A percentile compares a stretch with the other conserved stretches of the same genome.
Evolutionary conservation across 2,329 filamentous ascomycete genomes (phyloP).

Genomic region (Colletotrichum graminicola): DNA sequence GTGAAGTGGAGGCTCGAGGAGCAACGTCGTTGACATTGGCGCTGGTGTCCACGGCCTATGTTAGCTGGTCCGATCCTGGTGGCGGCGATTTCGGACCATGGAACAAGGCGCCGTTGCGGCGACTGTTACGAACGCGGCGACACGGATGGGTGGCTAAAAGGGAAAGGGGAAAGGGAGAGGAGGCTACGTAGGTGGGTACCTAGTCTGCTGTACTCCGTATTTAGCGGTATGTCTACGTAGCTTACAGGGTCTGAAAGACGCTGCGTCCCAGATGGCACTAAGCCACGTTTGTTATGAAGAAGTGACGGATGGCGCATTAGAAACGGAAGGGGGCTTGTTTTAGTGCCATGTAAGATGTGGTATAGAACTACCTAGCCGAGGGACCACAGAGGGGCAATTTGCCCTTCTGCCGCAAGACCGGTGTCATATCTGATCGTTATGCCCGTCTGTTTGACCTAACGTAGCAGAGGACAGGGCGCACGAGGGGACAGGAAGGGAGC

Average conservation of each 20-base stretch:
- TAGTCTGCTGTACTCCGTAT: not conserved
- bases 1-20: conserved; percentile 29
- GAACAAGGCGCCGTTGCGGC: conserved; percentile 35
- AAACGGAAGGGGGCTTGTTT: conserved; percentile 9
- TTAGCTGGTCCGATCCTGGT: conserved; percentile 15
- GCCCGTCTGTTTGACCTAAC: conserved; percentile 23
- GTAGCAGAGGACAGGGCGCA: conserved; percentile 8
- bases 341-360: conserved; percentile 16
- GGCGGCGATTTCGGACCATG: conserved; percentile 23
- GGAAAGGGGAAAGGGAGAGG: not conserved
- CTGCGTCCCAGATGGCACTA: conserved; percentile 24
- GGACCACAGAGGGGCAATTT: conserved; percentile 21
- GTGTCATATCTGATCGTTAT: conserved; percentile 12
- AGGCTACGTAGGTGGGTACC: conserved; percentile 19
- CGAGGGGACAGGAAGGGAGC: not conserved
- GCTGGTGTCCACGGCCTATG: conserved; percentile 19
- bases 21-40: conserved; percentile 22
- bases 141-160: conserved; percentile 20
- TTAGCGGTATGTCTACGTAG: not conserved
- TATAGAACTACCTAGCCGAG: conserved; percentile 11
- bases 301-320: conserved; percentile 30
- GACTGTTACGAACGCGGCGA: conserved; percentile 25
- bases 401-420: conserved; percentile 35
- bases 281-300: conserved; percentile 2
- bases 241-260: conserved; percentile 7